A percentile compares a stretch with the other conserved stretches of the same genome.
These are phyloP conservation scores for Wickerhamomyces sp. DNA, from an alignment of 1,139 yeast genomes.

Conservation along the genomic window DNA sequence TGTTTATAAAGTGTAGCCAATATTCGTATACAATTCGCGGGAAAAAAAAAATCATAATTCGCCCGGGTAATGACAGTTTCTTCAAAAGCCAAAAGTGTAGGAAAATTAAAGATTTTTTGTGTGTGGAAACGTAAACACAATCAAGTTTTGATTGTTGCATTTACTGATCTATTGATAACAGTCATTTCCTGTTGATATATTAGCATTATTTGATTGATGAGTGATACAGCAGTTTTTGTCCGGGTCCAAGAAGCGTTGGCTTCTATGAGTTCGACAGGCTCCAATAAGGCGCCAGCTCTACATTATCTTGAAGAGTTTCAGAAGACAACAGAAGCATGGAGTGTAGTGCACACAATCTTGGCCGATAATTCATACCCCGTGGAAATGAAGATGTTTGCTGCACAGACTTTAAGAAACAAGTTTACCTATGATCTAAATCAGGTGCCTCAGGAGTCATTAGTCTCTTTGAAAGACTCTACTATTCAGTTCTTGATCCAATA, in stretches of 20 bases:
- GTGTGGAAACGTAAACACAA: neutral
- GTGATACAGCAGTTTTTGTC: conserved; percentile 4
- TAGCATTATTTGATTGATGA: neutral
- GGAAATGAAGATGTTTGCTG: conserved; percentile 73
- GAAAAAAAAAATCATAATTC: neutral
- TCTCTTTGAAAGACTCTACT: conserved; percentile 58
- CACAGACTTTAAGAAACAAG: conserved; percentile 86
- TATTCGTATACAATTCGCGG: too few relatives aligned
- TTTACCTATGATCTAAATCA: conserved; percentile 81
- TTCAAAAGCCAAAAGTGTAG: neutral
- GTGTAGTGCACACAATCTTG: conserved; percentile 33
- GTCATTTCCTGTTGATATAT: neutral
- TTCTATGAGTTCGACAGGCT: conserved; percentile 22
- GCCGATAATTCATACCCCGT: conserved; percentile 26
- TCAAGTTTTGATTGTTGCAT: too few relatives aligned
- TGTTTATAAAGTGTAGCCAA: too few relatives aligned
- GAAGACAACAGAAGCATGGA: conserved; percentile 73
- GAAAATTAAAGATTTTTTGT: too few relatives aligned
- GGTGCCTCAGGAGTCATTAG: conserved; percentile 50
- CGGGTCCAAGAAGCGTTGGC: conserved; percentile 21
- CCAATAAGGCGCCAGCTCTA: conserved; percentile 54
- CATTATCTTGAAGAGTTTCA: conserved; percentile 75
- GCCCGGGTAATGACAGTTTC: neutral
- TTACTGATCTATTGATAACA: neutral
- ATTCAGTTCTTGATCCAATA: conserved; percentile 50